phyloP scores from a whole-genome alignment of 768 basidiomycete species.

The Coprinopsis sp. region DNA sequence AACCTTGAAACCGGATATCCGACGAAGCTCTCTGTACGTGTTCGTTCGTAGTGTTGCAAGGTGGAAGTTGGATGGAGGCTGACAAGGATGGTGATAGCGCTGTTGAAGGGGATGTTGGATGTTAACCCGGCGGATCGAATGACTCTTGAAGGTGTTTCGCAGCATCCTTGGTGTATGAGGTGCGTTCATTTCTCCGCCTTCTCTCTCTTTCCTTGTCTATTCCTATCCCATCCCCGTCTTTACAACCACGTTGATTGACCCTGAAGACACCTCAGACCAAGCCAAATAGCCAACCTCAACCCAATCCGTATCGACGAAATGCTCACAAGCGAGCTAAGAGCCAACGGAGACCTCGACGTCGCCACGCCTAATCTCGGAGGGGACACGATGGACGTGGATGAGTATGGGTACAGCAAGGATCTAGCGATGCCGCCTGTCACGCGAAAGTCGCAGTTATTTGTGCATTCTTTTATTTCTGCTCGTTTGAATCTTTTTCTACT shows the following conservation, averaged over 20 bases:
- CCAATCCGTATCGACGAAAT: conserved; percentile 56
- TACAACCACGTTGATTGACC: background rate
- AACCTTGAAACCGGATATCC: conserved; percentile 75
- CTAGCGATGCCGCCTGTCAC: conserved; percentile 72
- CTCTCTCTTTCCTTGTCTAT: background rate
- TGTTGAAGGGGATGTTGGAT: conserved; percentile 71
- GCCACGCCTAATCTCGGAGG: conserved; percentile 51
- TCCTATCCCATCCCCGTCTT: background rate
- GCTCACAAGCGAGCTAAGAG: conserved; percentile 63
- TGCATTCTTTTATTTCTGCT: conserved; percentile 38
- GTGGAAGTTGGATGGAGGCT: background rate
- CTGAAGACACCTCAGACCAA: conserved; percentile 41
- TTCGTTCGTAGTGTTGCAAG: background rate
- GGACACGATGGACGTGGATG: conserved; percentile 35
- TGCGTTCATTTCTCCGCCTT: conserved; percentile 22
- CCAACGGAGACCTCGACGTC: conserved; percentile 70
- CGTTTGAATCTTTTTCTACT: too few relatives aligned
- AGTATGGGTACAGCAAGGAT: conserved; percentile 56
- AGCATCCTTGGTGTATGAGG: conserved; percentile 77
- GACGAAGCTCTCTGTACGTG: conserved; percentile 57
- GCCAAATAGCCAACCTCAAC: conserved; percentile 57
- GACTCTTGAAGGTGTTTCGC: conserved; percentile 44
- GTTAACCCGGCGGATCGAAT: conserved; percentile 66
- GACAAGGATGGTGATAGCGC: conserved; percentile 38
- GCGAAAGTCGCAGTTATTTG: conserved; percentile 76